Percentiles rank a stretch among this genome's conserved stretches.
These are phyloP conservation scores for Nakazawaea sp. DNA, from an alignment of 805 yeast species.

Conservation along the genomic window DNA sequence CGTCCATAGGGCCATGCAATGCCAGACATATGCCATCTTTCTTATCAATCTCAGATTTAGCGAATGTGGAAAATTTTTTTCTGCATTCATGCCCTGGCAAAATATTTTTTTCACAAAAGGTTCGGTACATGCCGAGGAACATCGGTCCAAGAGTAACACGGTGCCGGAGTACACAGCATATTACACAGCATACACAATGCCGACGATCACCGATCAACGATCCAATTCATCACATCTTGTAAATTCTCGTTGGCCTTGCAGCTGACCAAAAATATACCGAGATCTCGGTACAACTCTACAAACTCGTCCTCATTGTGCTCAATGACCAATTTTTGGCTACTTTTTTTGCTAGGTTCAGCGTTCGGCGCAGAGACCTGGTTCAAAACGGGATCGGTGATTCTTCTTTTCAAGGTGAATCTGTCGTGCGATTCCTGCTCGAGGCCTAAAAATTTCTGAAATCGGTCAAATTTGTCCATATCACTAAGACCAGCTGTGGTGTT, in stretches of 20 bases:
- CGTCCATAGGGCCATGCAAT: too few species aligned
- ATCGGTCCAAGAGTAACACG: too few species aligned
- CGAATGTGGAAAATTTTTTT: too few species aligned
- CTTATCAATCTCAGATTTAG: too few species aligned
- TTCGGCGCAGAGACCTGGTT: background rate
- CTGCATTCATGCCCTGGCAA: too few species aligned
- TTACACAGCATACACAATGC: too few species aligned
- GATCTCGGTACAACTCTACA: constrained; percentile 16
- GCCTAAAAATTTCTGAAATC: constrained; percentile 16
- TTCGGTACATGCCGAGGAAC: too few species aligned
- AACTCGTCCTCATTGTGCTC: constrained; percentile 4
- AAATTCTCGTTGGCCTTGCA: constrained; percentile 14
- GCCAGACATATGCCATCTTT: too few species aligned
- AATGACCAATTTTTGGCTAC: background rate
- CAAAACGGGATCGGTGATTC: constrained; percentile 4
- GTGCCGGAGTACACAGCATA: too few species aligned
- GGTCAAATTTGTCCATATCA: constrained; percentile 10
- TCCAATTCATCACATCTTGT: constrained; percentile 17
- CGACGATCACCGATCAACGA: too few species aligned
- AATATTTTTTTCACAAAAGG: too few species aligned
- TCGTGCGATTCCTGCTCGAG: constrained; percentile 10
- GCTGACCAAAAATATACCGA: constrained; percentile 18
- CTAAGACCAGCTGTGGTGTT: constrained; percentile 11
- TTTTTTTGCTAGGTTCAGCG: background rate
- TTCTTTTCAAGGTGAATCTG: constrained; percentile 2